A percentile compares a stretch with the other conserved stretches of the same genome.
These are phyloP conservation scores for Penicillium paxilli DNA, from an alignment of 495 filamentous ascomycete genomes.

Conservation along the genomic window DNA sequence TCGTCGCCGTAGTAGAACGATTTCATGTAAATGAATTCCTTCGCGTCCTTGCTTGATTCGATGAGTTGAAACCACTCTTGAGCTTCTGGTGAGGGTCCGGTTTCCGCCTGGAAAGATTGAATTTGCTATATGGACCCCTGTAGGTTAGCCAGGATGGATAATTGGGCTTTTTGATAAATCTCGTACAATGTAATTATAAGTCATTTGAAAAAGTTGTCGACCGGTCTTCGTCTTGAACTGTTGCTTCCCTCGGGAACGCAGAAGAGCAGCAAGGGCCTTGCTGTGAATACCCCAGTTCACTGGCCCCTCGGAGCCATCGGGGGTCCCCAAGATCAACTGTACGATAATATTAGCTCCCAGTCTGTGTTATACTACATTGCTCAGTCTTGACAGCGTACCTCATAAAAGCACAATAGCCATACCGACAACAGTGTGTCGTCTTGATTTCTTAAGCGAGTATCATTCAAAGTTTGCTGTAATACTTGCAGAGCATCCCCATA, in stretches of 20 bases:
- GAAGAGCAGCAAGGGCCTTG: neutral
- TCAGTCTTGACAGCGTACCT: no score
- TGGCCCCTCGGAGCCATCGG: neutral
- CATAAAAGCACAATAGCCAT: no score
- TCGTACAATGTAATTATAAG: conserved; percentile 5
- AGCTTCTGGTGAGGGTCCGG: neutral
- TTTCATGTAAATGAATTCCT: neutral
- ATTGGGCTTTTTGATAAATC: no score
- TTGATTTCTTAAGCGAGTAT: no score
- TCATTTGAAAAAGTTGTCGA: conserved; percentile 4
- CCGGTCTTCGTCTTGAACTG: conserved; percentile 5
- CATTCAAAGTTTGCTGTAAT: no score
- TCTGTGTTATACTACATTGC: no score
- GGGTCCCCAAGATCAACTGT: neutral
- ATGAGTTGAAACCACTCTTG: neutral
- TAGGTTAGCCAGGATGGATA: neutral
- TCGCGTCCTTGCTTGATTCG: neutral
- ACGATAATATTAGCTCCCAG: no score
- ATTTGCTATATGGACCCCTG: conserved; percentile 1
- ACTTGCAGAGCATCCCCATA: no score
- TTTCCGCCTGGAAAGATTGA: neutral
- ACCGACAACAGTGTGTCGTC: no score
- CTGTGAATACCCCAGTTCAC: conserved; percentile 1
- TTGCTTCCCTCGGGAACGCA: neutral
- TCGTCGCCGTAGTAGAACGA: conserved; percentile 5